Evolutionary conservation across 176 grass and related monocot species (phyloP), one percentile per base, ranked within the genome.

Genomic region (Poa annua): DNA sequence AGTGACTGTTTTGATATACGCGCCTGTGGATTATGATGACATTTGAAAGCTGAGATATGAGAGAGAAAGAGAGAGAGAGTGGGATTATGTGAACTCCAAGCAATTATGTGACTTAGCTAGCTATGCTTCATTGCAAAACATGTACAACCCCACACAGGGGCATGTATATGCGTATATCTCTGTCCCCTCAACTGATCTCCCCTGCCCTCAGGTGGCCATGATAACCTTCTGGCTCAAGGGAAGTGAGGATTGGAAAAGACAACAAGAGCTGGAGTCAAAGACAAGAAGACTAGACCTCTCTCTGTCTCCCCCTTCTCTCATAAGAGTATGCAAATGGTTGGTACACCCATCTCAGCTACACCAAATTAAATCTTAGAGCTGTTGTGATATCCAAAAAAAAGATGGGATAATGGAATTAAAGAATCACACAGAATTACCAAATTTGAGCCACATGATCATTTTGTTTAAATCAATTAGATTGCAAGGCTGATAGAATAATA

Each of bases 201-300:
- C 78, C 84, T 87, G 78, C 73, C 72, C 77, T 89, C 81, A 83
- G 86, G 55, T 87, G 72, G 65, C 71, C 84, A 89, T 91, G 82
- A 92, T 88, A 89, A 87, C 86, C 95, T 94, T 97, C 74, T 89
- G 88, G 84, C 88, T 94, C 84, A 97, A 97, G 95, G 87, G 57
- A 90, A 67, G 57, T 83, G 80, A 92, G 86, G 86, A 88, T 78
- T 29, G 87, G 76, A 83, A 86, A 95, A 75, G 90, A 93, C 77
- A 85, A 92, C 89, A 89, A 91, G 89, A 87, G 80, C 93, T 95
- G 91, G 96, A 95, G 96, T 98, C 96, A 95, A 95, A 98, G 91
- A 93, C 89, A 93, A 95, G 96, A 93, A 92, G 89, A 93, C 86
- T 78, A 82, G 50, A 49, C 29, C 34, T 17, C 49, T 48, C n/a